Evolutionary conservation across 1,284 basidiomycete genomes (phyloP), one percentile per base, ranked within the genome.

Genomic region (Hypsizygus ulmarius): DNA sequence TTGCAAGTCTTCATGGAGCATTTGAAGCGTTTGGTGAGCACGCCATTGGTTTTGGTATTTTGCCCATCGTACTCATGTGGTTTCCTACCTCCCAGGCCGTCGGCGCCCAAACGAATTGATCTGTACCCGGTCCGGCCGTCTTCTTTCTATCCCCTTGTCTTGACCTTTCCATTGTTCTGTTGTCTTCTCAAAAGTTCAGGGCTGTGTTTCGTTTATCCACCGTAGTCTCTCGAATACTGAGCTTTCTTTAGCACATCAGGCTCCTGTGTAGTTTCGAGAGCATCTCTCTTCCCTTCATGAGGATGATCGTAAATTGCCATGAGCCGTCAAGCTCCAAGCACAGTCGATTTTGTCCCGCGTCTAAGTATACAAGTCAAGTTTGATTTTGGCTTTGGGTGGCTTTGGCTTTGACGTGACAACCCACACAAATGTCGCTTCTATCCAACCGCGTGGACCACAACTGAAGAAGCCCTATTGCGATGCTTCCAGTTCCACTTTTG

Each of bases 1-100:
- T 78, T 96, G 71, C 93, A 95, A 67, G 90, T 96, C 50, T 96
- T 97, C 74, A 95, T 95, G 93, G 92, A 95, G 66, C 89, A 93
- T 72, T 73, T 94, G 67, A 94, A 94, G 68, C 81, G 92, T 61
- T 69, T 95, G 73, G 90, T 87, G 59, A 59, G 84, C 60, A 41
- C 16, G 14, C 21, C 36, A 70, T 18, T 43, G 9, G 28, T 34
- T 28, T 18, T n/a, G 36, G 21, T 28, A 10, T 9, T 14, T 32
- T n/a, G 19, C 25, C 56, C 27, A 40, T 33, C 16, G 14, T 59
- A 33, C 35, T 51, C 39, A 53, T 41, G 30, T 42, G 36, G 33
- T 47, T 39, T 49, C 43, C 30, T 34, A 37, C 51, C 21, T 45
- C 38, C 8, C 59, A 83, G 82, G 83, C 84, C 64, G 83, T 86